A percentile compares a stretch with the other conserved stretches of the same genome.
phyloP scores from a whole-genome alignment of 768 basidiomycete genomes.

The Cantharellus anzutake region DNA sequence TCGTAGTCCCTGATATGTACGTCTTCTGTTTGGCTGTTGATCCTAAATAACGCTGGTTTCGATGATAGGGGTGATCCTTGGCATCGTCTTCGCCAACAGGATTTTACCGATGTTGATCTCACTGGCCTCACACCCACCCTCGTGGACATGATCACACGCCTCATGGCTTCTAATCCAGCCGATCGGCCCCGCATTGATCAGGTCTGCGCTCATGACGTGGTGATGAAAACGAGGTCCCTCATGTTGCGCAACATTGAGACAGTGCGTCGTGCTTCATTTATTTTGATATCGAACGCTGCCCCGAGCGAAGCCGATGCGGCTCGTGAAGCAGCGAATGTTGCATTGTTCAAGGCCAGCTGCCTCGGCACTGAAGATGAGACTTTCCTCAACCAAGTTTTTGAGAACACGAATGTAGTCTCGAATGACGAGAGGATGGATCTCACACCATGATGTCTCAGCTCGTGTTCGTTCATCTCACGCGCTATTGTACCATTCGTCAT shows the following conservation, averaged over 20 bases:
- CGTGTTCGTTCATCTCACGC: no score
- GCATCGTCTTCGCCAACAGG: constrained; percentile 81
- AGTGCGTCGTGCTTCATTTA: neutral
- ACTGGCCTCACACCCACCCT: constrained; percentile 38
- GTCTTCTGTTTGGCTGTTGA: constrained; percentile 19
- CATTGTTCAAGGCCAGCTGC: constrained; percentile 8
- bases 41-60: constrained; percentile 2
- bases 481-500: no score
- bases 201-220: constrained; percentile 42
- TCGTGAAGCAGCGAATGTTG: neutral
- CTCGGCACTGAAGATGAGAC: constrained; percentile 5
- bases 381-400: constrained; percentile 5
- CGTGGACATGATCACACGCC: constrained; percentile 43
- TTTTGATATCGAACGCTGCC: neutral
- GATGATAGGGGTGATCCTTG: constrained; percentile 67
- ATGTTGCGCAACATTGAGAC: constrained; percentile 32
- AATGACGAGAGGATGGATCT: neutral
- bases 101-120: constrained; percentile 68
- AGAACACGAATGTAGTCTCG: neutral
- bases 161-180: constrained; percentile 59
- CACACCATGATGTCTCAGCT: neutral
- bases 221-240: constrained; percentile 37
- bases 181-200: constrained; percentile 36
- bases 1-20: constrained; percentile 91
- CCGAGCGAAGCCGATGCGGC: neutral